Base-by-base conservation (phyloP, 495 filamentous ascomycete species). In the Tuber brumale region DNA sequence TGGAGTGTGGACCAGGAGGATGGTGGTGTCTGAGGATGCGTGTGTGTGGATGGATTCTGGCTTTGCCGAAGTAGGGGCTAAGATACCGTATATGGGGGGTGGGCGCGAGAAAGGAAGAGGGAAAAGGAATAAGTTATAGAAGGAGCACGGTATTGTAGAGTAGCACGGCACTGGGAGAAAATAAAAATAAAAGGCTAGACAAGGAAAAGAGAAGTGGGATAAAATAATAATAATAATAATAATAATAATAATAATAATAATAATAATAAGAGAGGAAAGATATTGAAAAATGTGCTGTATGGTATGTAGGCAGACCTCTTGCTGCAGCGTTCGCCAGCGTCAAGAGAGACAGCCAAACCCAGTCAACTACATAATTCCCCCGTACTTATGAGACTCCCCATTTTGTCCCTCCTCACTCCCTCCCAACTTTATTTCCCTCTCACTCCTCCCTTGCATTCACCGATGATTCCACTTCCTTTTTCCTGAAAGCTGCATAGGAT, bases 31-130 rank as follows among this genome's bases (percentile, higher is more conserved):
- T 31, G 57, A 35, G 57, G 57, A 66, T 57, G 46, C 21, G 46
- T 51, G 57, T 31, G 71, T 75, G 72, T 48, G 42, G 74, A 48
- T 75, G 74, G 76, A 18, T 41, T 75, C 57, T 78, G 77, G 76
- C 77, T 79, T 79, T 57, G 51, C 73, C 75, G 66, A 72, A 73
- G 73, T 79, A 79, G 76, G 76, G 75, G 77, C 45, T 71, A 77
- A 73, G 45, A 61, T 48, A 46, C 44, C 44, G 4, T 18, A 61
- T 48, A 75, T 51, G 74, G 70, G 74, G 74, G 74, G 74, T 44
- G 74, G 70, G 74, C 69, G 69, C 70, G 72, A 77, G 51, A 74
- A 43, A 70, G 76, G 73, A 48, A 73, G 74, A 78, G 77, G 77
- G 77, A 73, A 80, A 76, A 76, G 57, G 57, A 66, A 66, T 66